Conservation (phyloP, 1,284 basidiomycete species). For the Rhodotorula mucilaginosa region DNA sequence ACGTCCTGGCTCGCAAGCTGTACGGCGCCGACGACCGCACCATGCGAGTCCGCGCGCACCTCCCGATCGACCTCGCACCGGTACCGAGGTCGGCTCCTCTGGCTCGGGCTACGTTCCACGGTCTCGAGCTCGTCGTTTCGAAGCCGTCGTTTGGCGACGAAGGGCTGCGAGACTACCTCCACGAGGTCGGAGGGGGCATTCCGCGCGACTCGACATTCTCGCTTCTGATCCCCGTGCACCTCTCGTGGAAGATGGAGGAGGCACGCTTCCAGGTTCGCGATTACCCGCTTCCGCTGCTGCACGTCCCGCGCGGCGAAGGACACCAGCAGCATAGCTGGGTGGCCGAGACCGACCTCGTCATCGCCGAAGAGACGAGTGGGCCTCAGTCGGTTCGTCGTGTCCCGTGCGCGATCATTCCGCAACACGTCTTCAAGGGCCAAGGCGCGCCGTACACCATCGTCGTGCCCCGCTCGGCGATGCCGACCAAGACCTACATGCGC, state of each 20-base stretch:
- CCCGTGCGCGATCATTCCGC: conserved; percentile 62
- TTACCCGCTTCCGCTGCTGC: conserved; percentile 58
- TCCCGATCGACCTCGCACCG: conserved; percentile 55
- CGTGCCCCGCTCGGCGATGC: conserved; percentile 91
- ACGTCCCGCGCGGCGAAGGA: conserved; percentile 49
- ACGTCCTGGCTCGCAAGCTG: conserved; percentile 44
- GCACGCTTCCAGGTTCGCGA: conserved; percentile 71
- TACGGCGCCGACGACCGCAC: conserved; percentile 31
- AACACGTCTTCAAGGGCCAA: conserved; percentile 62
- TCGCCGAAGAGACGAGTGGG: conserved; percentile 84
- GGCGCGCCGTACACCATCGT: conserved; percentile 32
- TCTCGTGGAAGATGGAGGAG: conserved; percentile 67
- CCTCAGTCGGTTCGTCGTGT: conserved; percentile 70
- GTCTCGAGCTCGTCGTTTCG: conserved; percentile 61
- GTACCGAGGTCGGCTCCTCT: conserved; percentile 64
- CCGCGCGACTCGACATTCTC: conserved; percentile 72
- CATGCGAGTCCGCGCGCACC: conserved; percentile 33
- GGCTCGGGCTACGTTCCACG: conserved; percentile 65
- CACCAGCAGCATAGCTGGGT: conserved; percentile 51
- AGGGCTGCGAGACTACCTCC: conserved; percentile 66
- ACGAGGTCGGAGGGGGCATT: conserved; percentile 67
- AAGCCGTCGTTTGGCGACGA: conserved; percentile 63
- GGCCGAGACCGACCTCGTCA: conserved; percentile 76
- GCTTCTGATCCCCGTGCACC: conserved; percentile 77
- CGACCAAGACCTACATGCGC: conserved; percentile 86